Percentiles rank a stretch among this genome's conserved stretches.
Evolutionary conservation across 2,329 filamentous ascomycete species (phyloP).

Genomic region (Ophiocordyceps polyrhachis-furcata): DNA sequence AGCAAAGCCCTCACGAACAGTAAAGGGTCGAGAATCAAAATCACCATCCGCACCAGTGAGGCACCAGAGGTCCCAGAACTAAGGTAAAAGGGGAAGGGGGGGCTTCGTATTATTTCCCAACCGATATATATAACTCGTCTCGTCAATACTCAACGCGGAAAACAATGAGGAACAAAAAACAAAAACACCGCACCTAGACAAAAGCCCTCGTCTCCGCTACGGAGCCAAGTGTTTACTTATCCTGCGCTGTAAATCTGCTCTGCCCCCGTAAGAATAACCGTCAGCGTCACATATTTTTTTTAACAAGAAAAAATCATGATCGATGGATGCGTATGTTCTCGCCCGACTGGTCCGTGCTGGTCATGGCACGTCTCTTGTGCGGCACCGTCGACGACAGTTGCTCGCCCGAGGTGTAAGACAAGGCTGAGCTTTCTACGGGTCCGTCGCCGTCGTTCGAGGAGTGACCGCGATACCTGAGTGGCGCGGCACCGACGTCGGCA

Average conservation of each 20-base stretch:
- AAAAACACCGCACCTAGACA: background rate
- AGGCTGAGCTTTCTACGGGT: background rate
- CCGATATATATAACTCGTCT: too few relatives aligned
- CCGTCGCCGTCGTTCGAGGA: constrained; percentile 4
- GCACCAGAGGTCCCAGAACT: too few relatives aligned
- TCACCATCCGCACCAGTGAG: too few relatives aligned
- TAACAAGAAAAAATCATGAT: background rate
- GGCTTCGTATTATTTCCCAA: too few relatives aligned
- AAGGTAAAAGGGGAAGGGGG: too few relatives aligned
- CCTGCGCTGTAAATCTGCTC: constrained; percentile 2
- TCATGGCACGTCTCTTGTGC: background rate
- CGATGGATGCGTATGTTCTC: background rate
- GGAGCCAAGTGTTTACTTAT: constrained; percentile 1
- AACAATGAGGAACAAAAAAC: too few relatives aligned
- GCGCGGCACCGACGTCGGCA: too few relatives aligned
- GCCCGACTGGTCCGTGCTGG: background rate
- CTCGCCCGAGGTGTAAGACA: background rate
- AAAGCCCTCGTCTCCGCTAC: background rate
- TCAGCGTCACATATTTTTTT: background rate
- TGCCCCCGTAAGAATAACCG: background rate
- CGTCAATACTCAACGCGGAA: too few relatives aligned
- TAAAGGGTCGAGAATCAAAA: too few relatives aligned
- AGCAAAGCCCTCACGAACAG: too few relatives aligned
- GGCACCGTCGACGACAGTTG: background rate
- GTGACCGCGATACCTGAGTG: constrained; percentile 1